Conservation (phyloP, 257 asterid species). For the Nicotiana obtusifolia region DNA sequence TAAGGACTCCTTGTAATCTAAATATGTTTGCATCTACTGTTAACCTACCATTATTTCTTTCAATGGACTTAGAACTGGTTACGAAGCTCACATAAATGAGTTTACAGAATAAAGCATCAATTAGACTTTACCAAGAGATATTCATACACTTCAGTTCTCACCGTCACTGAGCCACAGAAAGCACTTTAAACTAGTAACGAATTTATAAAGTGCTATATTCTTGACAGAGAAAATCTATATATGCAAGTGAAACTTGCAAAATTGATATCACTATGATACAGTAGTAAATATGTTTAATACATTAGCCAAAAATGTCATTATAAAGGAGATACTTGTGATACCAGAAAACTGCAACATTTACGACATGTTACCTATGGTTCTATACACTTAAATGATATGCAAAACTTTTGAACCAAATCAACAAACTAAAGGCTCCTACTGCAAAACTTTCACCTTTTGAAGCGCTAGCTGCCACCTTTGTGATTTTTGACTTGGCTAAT, state of each 20-base stretch:
- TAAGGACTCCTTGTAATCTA: too few relatives aligned
- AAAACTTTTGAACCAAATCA: not conserved
- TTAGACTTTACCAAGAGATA: not conserved
- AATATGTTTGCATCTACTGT: too few relatives aligned
- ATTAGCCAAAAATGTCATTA: not conserved
- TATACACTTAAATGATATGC: not conserved
- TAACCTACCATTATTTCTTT: not conserved
- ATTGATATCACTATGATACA: not conserved
- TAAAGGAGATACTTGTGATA: not conserved
- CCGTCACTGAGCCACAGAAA: not conserved
- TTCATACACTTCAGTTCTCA: not conserved
- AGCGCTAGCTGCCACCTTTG: conserved; percentile 29
- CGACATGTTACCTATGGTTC: not conserved
- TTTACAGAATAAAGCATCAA: not conserved
- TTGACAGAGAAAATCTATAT: not conserved
- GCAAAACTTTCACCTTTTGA: not conserved
- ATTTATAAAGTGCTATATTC: not conserved
- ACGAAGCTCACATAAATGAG: not conserved
- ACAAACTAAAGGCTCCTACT: not conserved
- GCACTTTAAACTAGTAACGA: not conserved
- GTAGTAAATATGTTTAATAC: not conserved
- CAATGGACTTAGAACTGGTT: not conserved
- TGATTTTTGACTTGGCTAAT: conserved; percentile 72
- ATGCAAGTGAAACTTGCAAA: not conserved
- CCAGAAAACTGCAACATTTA: not conserved